Percentiles rank a stretch among this genome's conserved stretches.
Evolutionary conservation across 2,329 filamentous ascomycete genomes (phyloP).

Genomic region (Fusarium sublunatum): DNA sequence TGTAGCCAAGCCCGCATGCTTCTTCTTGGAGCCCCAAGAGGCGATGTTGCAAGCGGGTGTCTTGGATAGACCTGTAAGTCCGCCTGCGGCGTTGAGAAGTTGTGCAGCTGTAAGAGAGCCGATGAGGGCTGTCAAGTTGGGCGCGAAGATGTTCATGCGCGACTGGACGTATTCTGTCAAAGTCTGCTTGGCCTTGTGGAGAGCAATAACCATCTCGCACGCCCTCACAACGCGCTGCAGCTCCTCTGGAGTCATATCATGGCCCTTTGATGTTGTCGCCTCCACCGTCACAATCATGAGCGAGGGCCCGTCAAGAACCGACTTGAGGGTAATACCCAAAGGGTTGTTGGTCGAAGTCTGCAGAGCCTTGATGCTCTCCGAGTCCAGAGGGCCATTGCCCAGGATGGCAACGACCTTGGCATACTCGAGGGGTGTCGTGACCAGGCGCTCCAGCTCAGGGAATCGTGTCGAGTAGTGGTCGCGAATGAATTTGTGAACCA

Average conservation of each 20-base stretch:
- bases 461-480: slow-evolving; percentile 96
- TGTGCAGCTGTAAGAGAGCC: slow-evolving; percentile 94
- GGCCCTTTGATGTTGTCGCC: slow-evolving; percentile 88
- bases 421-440: slow-evolving; percentile 93
- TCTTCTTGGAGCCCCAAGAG: slow-evolving; percentile 90
- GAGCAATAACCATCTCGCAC: slow-evolving; percentile 87
- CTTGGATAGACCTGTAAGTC: slow-evolving; percentile 87
- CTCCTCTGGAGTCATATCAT: slow-evolving; percentile 79
- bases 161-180: slow-evolving; percentile 96
- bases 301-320: slow-evolving; percentile 86
- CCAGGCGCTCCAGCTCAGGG: slow-evolving; percentile 88
- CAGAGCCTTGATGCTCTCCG: slow-evolving; percentile 81
- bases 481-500: slow-evolving; percentile 95
- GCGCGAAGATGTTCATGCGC: slow-evolving; percentile 95
- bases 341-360: slow-evolving; percentile 82
- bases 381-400: slow-evolving; percentile 88
- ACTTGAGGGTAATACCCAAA: slow-evolving; percentile 78
- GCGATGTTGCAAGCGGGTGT: slow-evolving; percentile 93
- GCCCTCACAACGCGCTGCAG: slow-evolving; percentile 79
- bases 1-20: slow-evolving; percentile 86
- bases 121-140: slow-evolving; percentile 90
- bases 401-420: slow-evolving; percentile 94
- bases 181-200: slow-evolving; percentile 87
- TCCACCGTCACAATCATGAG: slow-evolving; percentile 97
- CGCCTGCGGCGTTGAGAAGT: slow-evolving; percentile 93